Evolutionary conservation across 1,284 basidiomycete species (phyloP).

Genomic region (Pseudozyma hubeiensis): DNA sequence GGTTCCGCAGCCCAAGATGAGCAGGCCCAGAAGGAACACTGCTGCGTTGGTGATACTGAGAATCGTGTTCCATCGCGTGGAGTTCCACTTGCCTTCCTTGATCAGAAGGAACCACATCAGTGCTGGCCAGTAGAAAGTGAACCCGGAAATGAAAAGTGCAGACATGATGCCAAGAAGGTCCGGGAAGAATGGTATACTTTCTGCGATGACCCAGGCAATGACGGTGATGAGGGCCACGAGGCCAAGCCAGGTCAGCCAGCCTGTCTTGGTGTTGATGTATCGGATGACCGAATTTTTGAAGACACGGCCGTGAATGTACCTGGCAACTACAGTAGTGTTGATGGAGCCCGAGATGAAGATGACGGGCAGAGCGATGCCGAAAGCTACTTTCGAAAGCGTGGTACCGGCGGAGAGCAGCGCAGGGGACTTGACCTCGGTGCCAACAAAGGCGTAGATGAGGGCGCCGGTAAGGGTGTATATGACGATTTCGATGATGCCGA

Average conservation of each 20-base stretch:
- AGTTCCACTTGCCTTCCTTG: constrained; percentile 54
- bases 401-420: constrained; percentile 53
- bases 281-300: constrained; percentile 55
- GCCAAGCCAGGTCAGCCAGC: constrained; percentile 54
- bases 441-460: constrained; percentile 58
- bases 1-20: constrained; percentile 52
- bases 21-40: constrained; percentile 49
- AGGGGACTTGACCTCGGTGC: constrained; percentile 49
- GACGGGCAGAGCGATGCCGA: constrained; percentile 58
- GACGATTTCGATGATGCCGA: constrained; percentile 59
- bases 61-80: constrained; percentile 39
- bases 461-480: constrained; percentile 64
- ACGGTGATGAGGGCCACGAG: constrained; percentile 46
- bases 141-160: constrained; percentile 53
- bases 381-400: constrained; percentile 59
- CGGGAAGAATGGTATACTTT: constrained; percentile 55
- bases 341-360: constrained; percentile 64
- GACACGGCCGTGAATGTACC: constrained; percentile 53
- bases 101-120: constrained; percentile 71
- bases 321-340: constrained; percentile 58
- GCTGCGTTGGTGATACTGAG: constrained; percentile 41
- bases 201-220: constrained; percentile 55
- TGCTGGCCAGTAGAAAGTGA: constrained; percentile 56
- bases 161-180: constrained; percentile 53
- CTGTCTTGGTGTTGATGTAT: constrained; percentile 57